phyloP scores from a whole-genome alignment of 2,329 filamentous ascomycete species.

The Aspergillus hortae region DNA sequence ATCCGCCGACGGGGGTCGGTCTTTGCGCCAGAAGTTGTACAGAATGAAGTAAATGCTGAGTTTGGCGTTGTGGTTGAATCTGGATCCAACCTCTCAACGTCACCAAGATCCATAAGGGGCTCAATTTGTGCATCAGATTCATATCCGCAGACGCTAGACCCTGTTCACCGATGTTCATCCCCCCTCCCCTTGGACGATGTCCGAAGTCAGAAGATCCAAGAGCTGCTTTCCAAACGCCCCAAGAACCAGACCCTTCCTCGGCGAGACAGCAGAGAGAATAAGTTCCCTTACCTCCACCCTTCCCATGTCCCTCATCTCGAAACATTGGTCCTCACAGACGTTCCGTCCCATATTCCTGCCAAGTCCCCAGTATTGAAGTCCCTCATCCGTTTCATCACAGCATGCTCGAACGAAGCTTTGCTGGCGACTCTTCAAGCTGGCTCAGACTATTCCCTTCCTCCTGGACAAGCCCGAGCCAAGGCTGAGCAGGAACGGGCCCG shows the following conservation, averaged over 20 bases:
- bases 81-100: not conserved
- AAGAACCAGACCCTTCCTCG: slow-evolving; percentile 27
- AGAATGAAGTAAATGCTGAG: slow-evolving; percentile 1
- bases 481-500: slow-evolving; percentile 49
- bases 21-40: slow-evolving; percentile 46
- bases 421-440: slow-evolving; percentile 52
- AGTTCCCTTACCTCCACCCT: slow-evolving; percentile 47
- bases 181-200: slow-evolving; percentile 19
- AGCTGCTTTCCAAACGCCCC: slow-evolving; percentile 38
- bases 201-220: slow-evolving; percentile 32
- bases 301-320: slow-evolving; percentile 53
- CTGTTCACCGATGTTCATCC: slow-evolving; percentile 16
- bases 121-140: not conserved
- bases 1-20: slow-evolving; percentile 38
- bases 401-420: slow-evolving; percentile 54
- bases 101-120: not conserved
- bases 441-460: slow-evolving; percentile 58
- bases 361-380: slow-evolving; percentile 41
- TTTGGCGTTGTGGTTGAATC: not conserved
- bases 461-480: slow-evolving; percentile 49
- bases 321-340: slow-evolving; percentile 55
- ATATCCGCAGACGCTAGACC: slow-evolving; percentile 3
- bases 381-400: slow-evolving; percentile 53
- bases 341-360: slow-evolving; percentile 45
- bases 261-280: slow-evolving; percentile 23